Base-by-base conservation (phyloP, 129 eudicot genomes). In the Centaurea solstitialis region DNA sequence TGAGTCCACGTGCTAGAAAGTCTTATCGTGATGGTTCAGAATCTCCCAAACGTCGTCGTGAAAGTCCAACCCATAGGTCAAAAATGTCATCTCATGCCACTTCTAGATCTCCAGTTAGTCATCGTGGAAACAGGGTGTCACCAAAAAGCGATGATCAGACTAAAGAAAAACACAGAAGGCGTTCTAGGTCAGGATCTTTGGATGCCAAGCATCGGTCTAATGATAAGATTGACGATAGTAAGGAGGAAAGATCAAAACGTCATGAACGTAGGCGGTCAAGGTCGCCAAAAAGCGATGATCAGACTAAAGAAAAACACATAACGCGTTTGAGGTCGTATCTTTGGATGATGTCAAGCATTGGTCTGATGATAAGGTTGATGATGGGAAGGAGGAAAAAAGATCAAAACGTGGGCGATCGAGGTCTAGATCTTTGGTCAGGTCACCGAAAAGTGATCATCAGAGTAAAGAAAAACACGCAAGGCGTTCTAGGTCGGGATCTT, bases 301-400 rank as follows among this genome's bases (percentile, higher is more conserved):
- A 70, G 28, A 88, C 47, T 43, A 92, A 85, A 80, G 71, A 88
- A 39, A 89, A 78, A 86, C 88, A 68, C 70, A 77, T 90, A 74
- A 90, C 85, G 74, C 92, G 88, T 23, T 90, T 94, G 65, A 87
- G 94, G 87, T 92, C 99, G 86, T 65, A 47, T 94, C 98, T 35
- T 82, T 77, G 75, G 99, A 94, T 68, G 99, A 94, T 68, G 85
- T 43, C 57, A 88, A 86, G 66, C 84, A 82, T 81, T 87, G 70
- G 13, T 86, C 94, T 40, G 47, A 81, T 43, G 90, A 88, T 76
- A 90, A 84, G 79, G 12, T 67, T 30, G 90, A 84, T 7, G 87
- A 77, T 11, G 65, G 37, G 30, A 84, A 78, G 71, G 91, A 82
- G 40, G 96, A 86, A 71, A 93, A 86, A 71, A 93, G 80, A 70